Conservation (phyloP, 257 asterid species). For the Nicotiana noctiflora region DNA sequence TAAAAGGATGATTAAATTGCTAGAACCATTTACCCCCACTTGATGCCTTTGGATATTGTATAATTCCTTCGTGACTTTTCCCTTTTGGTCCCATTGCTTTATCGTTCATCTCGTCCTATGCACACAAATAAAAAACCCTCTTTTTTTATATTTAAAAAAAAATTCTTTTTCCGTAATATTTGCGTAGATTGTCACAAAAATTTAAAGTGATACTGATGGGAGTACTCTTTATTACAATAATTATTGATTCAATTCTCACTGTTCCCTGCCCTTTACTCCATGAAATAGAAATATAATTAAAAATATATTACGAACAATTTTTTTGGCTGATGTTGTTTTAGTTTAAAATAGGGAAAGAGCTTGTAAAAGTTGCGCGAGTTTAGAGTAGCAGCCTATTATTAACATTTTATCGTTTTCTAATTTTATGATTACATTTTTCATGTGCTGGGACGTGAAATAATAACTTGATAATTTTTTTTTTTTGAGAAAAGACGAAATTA, state of each 20-base stretch:
- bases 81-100: constrained; percentile 30
- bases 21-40: constrained; percentile 24
- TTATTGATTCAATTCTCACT: too few species aligned
- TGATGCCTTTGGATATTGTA: constrained; percentile 33
- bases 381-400: neutral
- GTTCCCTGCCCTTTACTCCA: too few species aligned
- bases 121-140: neutral
- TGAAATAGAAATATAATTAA: too few species aligned
- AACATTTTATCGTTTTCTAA: neutral
- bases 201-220: too few species aligned
- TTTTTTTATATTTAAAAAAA: too few species aligned
- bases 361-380: neutral
- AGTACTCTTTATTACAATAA: too few species aligned
- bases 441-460: too few species aligned
- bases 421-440: too few species aligned
- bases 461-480: too few species aligned
- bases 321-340: neutral
- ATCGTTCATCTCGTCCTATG: neutral
- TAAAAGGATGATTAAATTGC: constrained; percentile 16
- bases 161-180: neutral
- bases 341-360: neutral
- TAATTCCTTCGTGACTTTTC: constrained; percentile 28
- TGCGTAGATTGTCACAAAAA: neutral
- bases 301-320: neutral
- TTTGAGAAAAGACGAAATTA: too few species aligned